These are phyloP conservation scores for Pachysandra terminalis DNA, from an alignment of 164 flowering plant species.

Conservation along the genomic window DNA sequence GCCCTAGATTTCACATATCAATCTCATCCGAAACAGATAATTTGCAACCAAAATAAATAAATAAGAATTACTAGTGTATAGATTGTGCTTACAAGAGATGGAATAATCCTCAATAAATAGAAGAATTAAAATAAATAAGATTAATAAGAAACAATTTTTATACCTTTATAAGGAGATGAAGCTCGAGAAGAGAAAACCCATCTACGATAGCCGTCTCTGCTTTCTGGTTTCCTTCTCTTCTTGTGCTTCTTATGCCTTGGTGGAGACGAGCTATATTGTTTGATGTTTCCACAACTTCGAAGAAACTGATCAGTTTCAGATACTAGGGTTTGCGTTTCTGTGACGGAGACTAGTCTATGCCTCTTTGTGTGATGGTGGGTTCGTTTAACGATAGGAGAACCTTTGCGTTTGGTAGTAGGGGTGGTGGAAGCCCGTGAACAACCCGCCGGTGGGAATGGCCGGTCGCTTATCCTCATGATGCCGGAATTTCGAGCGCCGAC, in stretches of 20 bases:
- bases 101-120: too few species aligned
- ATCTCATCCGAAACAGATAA: too few species aligned
- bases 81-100: too few species aligned
- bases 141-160: too few species aligned
- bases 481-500: too few species aligned
- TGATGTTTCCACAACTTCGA: constrained; percentile 6
- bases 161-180: constrained; percentile 32
- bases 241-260: neutral
- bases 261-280: neutral
- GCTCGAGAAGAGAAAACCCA: constrained; percentile 43
- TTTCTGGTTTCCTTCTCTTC: constrained; percentile 3
- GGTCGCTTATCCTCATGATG: too few species aligned
- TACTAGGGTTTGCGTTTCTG: constrained; percentile 11
- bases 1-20: too few species aligned
- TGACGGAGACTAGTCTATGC: constrained; percentile 9
- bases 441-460: neutral
- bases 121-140: too few species aligned
- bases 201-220: constrained; percentile 16
- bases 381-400: neutral
- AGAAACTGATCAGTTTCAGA: neutral
- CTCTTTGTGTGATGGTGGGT: constrained; percentile 3
- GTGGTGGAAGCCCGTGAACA: neutral
- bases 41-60: too few species aligned
- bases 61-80: too few species aligned
- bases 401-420: constrained; percentile 1